These are phyloP conservation scores for Fusarium sublunatum DNA, from an alignment of 2,329 filamentous ascomycete genomes.

Conservation along the genomic window DNA sequence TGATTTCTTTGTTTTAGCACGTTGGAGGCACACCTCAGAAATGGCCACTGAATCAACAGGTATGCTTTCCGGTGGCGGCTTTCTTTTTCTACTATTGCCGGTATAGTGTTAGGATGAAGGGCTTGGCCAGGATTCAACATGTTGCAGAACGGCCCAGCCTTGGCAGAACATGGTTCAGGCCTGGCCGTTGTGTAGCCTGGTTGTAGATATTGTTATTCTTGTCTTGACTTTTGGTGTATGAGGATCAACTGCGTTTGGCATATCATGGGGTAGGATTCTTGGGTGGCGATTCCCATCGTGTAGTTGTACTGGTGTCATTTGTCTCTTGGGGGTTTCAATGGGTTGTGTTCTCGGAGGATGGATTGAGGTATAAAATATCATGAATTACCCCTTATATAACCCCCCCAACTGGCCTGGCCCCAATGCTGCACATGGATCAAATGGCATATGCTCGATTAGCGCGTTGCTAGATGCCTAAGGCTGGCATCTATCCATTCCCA, in stretches of 20 bases:
- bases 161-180: slow-evolving; percentile 11
- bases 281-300: slow-evolving; percentile 37
- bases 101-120: slow-evolving; percentile 15
- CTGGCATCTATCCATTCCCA: slow-evolving; percentile 3
- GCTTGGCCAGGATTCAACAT: slow-evolving; percentile 7
- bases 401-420: not conserved
- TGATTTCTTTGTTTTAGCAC: slow-evolving; percentile 27
- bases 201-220: slow-evolving; percentile 42
- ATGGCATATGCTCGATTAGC: not conserved
- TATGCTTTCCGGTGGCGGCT: slow-evolving; percentile 16
- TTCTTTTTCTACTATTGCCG: slow-evolving; percentile 13
- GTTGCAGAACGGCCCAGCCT: slow-evolving; percentile 9
- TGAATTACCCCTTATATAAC: slow-evolving; percentile 17
- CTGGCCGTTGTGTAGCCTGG: slow-evolving; percentile 34
- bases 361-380: slow-evolving; percentile 33
- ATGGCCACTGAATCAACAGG: slow-evolving; percentile 12
- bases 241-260: slow-evolving; percentile 41
- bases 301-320: slow-evolving; percentile 40
- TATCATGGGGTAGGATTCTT: slow-evolving; percentile 38
- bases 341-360: slow-evolving; percentile 18
- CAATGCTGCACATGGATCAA: not conserved
- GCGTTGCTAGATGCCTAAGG: not conserved
- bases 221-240: slow-evolving; percentile 44
- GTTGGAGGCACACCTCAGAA: slow-evolving; percentile 16
- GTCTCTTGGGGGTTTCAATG: slow-evolving; percentile 9